A percentile compares a stretch with the other conserved stretches of the same genome.
Conservation (phyloP, 768 basidiomycete genomes). For the Paxillus rubicundulus region DNA sequence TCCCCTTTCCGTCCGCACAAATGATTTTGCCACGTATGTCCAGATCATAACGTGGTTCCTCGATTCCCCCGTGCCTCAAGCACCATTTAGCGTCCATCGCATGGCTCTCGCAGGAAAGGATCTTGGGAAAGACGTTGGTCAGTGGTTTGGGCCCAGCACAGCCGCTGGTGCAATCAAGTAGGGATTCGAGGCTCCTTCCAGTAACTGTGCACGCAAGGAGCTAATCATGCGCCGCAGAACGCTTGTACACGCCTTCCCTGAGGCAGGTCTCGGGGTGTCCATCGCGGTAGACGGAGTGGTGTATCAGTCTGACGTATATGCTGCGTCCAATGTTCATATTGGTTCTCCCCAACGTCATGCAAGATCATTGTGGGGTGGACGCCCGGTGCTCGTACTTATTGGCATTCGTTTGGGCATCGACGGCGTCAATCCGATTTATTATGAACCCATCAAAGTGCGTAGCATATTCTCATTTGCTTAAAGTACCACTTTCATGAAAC, state of each 20-base stretch:
- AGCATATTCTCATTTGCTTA: background rate
- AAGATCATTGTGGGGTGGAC: conserved; percentile 65
- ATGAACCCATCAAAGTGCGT: conserved; percentile 75
- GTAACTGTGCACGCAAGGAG: background rate
- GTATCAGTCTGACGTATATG: conserved; percentile 83
- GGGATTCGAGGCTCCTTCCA: conserved; percentile 16
- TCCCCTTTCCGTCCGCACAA: conserved; percentile 51
- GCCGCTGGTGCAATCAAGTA: conserved; percentile 97
- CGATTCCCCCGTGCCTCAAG: conserved; percentile 78
- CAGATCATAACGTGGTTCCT: conserved; percentile 94
- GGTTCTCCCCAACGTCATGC: conserved; percentile 31
- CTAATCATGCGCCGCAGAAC: conserved; percentile 44
- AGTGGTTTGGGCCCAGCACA: conserved; percentile 97
- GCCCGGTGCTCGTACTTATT: conserved; percentile 82
- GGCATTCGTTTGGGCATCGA: conserved; percentile 87
- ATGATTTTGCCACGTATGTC: conserved; percentile 82
- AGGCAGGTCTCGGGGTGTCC: conserved; percentile 76
- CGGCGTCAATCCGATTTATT: conserved; percentile 93
- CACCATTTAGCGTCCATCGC: conserved; percentile 93
- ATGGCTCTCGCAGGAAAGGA: conserved; percentile 96
- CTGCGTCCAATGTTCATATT: conserved; percentile 52
- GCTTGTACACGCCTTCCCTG: conserved; percentile 75
- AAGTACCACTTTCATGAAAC: background rate
- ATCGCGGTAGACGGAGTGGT: conserved; percentile 81
- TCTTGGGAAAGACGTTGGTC: conserved; percentile 91